Evolutionary conservation across 768 basidiomycete genomes (phyloP), one percentile per base, ranked within the genome.

Genomic region (Daedaleopsis nitida): DNA sequence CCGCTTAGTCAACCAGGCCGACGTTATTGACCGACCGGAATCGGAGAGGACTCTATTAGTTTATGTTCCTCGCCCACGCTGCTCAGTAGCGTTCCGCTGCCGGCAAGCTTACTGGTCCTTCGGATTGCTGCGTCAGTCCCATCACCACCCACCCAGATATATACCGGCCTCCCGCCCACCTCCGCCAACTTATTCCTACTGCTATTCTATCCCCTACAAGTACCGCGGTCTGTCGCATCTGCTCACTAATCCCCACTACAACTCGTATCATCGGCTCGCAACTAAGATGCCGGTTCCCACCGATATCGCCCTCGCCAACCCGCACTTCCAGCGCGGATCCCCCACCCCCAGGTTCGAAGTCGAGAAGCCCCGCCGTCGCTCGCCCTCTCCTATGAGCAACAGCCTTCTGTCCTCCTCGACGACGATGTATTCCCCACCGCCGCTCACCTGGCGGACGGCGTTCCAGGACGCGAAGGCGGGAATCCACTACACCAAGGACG

Each of bases 401-500:
- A 10, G 47, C 13, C 42, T 55, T 21, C 48, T 42, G 13, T 19
- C 57, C 47, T 49, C 50, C n/a, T 21, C 54, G 19, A 44, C 47
- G 23, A 55, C 43, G 38, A 49, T 39, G 49, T 62, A 58, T 51
- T 45, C 56, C 52, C 60, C 55, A 9, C 66, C 58, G 9, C 52
- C 63, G 34, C 55, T 59, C 53, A 62, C 63, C 11, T 65, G 64
- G 64, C 52, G 62, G 16, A 60, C 58, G 38, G 71, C 69, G 27
- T 65, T 65, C 3, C 44, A 57, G 17, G 71, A 72, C 45, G 64
- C 66, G n/a, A 61, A 49, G 32, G 68, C 66, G 23, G 69, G 69
- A 42, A 58, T 72, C 14, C 65, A 65, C 58, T 72, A 72, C 66
- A 60, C 63, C 10, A 64, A 65, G 21, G 71, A 72, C 57, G 27